Conservation (phyloP, 1,139 yeast genomes). For the Protomyces gravidus region DNA sequence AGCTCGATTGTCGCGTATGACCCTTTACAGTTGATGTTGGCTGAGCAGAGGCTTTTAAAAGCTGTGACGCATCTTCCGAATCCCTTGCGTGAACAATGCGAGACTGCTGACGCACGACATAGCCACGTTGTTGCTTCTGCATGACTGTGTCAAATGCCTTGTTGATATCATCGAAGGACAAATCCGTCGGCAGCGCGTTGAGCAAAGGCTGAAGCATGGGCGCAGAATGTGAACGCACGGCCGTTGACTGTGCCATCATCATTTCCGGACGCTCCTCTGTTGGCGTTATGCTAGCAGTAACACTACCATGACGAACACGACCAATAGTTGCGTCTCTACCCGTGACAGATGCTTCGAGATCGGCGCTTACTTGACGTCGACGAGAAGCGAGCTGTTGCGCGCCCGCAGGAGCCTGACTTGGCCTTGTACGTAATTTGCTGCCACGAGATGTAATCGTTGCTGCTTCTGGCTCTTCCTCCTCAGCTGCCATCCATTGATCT, state of each 20-base stretch:
- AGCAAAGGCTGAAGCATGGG: conserved; percentile 14
- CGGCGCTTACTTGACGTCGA: conserved; percentile 23
- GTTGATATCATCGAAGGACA: conserved; percentile 26
- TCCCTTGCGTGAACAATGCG: conserved; percentile 29
- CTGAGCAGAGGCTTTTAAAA: not conserved
- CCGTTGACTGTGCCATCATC: not conserved
- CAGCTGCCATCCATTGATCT: conserved; percentile 4
- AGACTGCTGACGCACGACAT: conserved; percentile 29
- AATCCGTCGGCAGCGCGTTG: conserved; percentile 11
- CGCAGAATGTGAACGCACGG: not conserved
- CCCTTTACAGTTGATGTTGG: conserved; percentile 4
- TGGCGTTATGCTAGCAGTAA: conserved; percentile 2
- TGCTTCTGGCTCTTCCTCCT: conserved; percentile 1
- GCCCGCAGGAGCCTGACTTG: conserved; percentile 26
- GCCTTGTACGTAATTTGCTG: conserved; percentile 8
- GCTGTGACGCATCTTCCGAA: not conserved
- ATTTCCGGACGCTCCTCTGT: not conserved
- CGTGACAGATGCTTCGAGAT: not conserved
- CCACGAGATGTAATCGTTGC: conserved; percentile 28
- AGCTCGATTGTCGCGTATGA: conserved; percentile 24
- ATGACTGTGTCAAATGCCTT: conserved; percentile 24
- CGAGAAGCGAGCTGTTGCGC: conserved; percentile 19
- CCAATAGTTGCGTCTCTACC: not conserved
- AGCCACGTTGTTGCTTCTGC: conserved; percentile 28
- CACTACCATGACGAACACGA: conserved; percentile 3